These are phyloP conservation scores for Stephanocyclus meneghinianus DNA, from an alignment of 352 stramenopile species.

Conservation along the genomic window DNA sequence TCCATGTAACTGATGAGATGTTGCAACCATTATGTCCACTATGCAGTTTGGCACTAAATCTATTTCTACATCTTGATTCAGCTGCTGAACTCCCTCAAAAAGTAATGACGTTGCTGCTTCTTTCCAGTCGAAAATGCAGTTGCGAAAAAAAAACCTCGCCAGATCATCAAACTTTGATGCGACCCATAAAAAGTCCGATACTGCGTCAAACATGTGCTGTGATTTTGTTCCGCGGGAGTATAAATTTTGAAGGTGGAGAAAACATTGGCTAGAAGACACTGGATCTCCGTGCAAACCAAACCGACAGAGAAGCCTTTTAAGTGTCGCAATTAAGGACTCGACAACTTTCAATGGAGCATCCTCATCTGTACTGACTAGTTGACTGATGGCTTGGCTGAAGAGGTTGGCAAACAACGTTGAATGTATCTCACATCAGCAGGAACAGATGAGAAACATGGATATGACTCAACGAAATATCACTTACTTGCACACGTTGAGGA, in stretches of 20 bases:
- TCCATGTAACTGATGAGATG: neutral
- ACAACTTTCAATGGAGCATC: conserved; percentile 17
- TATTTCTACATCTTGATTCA: neutral
- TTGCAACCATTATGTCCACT: conserved; percentile 8
- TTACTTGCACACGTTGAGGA: conserved; percentile 29
- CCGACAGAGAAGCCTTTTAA: conserved; percentile 31
- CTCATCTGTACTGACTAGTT: conserved; percentile 17
- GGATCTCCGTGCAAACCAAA: conserved; percentile 31
- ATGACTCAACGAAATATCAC: neutral
- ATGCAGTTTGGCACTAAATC: conserved; percentile 9
- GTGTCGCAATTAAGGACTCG: conserved; percentile 33
- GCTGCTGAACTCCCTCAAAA: neutral
- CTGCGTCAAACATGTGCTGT: conserved; percentile 9
- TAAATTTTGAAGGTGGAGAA: conserved; percentile 32
- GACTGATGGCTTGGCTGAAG: conserved; percentile 23
- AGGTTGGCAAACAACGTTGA: neutral
- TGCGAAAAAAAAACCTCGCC: conserved; percentile 1
- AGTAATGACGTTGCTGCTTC: neutral
- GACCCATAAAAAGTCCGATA: conserved; percentile 31
- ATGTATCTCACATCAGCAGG: too few species aligned
- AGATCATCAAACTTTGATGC: conserved; percentile 41
- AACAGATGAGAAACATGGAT: too few species aligned
- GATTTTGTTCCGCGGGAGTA: conserved; percentile 16
- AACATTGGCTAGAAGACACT: conserved; percentile 25
- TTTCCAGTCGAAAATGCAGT: neutral